Base-by-base conservation (phyloP, 2,329 filamentous ascomycete genomes). In the Alternaria sp. region DNA sequence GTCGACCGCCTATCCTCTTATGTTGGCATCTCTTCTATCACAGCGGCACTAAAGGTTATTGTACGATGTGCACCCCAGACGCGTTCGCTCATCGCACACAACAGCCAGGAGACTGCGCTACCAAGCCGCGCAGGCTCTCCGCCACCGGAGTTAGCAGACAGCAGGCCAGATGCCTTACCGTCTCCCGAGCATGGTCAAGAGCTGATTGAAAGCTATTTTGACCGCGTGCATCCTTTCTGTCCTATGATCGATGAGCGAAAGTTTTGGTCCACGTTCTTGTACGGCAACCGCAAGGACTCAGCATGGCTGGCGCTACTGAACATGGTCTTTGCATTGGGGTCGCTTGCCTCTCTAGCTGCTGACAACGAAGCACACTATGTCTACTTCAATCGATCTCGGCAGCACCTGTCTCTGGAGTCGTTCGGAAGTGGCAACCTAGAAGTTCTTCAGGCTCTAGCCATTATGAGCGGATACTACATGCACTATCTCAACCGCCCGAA, bases 401-500 rank as follows among this genome's bases (percentile, higher is more conserved):
- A 88, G 56, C 85, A 91, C 68, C 79, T 93, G 9, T 85, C 83
- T 7, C 81, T 93, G 62, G 89, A 90, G 63, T 86, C 87, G 3
- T 86, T 92, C 54, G 89, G 89, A 3, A 89, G 88, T 67, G 88
- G 89, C 44, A 88, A 90, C 67, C 81, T 93, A n/a, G 90, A 93
- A 75, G 90, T 87, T 0, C 83, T 93, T 3, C 90, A 93, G 72
- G 88, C 90, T 1, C 78, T 93, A 16, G 87, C 87, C 3, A 82
- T 93, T 26, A 87, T 92, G 68, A 89, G 89, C 41, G 91, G 91
- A 28, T 91, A 88, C 79, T 93, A 93, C 73, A 85, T 92, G 57
- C 91, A 93, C 76, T 93, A 93, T 71, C 87, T 91, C 68, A 92
- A 92, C 78, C 85, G 89, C 20, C 90, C 90, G 2, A 92, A 92